Evolutionary conservation across 345 rosid species (phyloP).

Genomic region (Rhizophora apiculata): DNA sequence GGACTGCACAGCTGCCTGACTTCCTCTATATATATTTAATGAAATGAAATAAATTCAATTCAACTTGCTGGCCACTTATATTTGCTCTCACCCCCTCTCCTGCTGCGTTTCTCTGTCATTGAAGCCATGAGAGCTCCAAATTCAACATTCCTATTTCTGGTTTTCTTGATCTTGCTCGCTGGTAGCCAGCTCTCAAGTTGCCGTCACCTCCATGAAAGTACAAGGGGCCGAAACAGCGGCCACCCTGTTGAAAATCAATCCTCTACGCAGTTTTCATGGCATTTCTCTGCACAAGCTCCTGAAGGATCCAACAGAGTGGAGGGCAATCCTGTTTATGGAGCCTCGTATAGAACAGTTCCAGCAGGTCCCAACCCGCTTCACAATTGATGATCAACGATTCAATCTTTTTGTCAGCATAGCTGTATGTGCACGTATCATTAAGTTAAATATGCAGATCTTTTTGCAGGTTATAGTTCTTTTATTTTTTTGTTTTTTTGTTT

Average conservation of each 20-base stretch:
- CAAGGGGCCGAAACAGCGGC: slow-evolving; percentile 5
- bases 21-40: background rate
- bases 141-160: slow-evolving; percentile 13
- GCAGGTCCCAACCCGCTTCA: slow-evolving; percentile 63
- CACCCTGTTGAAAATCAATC: background rate
- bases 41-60: background rate
- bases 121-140: slow-evolving; percentile 18
- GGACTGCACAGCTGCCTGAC: background rate
- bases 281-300: slow-evolving; percentile 28
- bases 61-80: background rate
- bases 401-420: slow-evolving; percentile 2
- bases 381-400: slow-evolving; percentile 28
- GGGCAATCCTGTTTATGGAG: slow-evolving; percentile 31
- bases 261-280: slow-evolving; percentile 16
- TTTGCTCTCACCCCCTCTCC: background rate
- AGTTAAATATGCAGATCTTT: slow-evolving; percentile 11
- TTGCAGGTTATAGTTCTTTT: slow-evolving; percentile 26
- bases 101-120: background rate
- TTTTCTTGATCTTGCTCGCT: slow-evolving; percentile 20
- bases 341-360: slow-evolving; percentile 44
- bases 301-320: slow-evolving; percentile 14
- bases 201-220: slow-evolving; percentile 12
- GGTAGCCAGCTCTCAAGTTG: slow-evolving; percentile 25
- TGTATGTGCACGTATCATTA: background rate
- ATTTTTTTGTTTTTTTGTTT: background rate